Evolutionary conservation across 2,329 filamentous ascomycete genomes (phyloP).

Genomic region (Dactylonectria estremocensis): DNA sequence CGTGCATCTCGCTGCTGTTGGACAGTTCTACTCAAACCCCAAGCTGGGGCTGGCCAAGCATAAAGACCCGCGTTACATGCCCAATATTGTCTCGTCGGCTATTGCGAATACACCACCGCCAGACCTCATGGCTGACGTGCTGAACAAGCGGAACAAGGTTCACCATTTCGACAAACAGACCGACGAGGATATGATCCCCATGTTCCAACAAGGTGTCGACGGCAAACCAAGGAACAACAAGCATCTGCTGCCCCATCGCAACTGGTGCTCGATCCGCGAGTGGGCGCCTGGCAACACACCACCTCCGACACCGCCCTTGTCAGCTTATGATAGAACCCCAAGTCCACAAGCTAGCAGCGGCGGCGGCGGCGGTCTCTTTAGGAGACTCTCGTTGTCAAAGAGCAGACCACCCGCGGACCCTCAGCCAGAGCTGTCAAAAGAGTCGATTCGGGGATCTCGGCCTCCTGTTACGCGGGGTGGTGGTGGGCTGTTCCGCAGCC

Average conservation of each 20-base stretch:
- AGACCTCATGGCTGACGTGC: conserved; percentile 88
- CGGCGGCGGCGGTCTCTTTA: conserved; percentile 56
- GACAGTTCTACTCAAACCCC: conserved; percentile 95
- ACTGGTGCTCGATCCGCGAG: conserved; percentile 94
- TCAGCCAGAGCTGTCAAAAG: conserved; percentile 56
- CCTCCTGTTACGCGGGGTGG: conserved; percentile 64
- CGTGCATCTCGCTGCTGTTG: conserved; percentile 92
- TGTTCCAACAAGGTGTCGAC: conserved; percentile 92
- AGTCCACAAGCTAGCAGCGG: conserved; percentile 54
- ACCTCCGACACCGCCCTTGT: conserved; percentile 73
- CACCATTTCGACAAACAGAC: conserved; percentile 83
- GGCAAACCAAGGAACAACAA: conserved; percentile 93
- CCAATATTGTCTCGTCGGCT: conserved; percentile 93
- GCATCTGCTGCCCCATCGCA: conserved; percentile 87
- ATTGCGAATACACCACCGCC: conserved; percentile 95
- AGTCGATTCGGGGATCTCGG: conserved; percentile 59
- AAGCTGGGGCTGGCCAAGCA: conserved; percentile 87
- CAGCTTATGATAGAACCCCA: conserved; percentile 61
- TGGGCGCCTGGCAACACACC: conserved; percentile 87
- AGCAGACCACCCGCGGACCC: conserved; percentile 54
- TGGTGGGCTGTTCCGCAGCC: conserved; percentile 62
- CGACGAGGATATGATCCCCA: conserved; percentile 95
- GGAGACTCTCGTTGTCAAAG: conserved; percentile 60
- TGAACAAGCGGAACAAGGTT: conserved; percentile 93
- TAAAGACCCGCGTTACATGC: conserved; percentile 95